Evolutionary conservation across 2,329 filamentous ascomycete genomes (phyloP).

Genomic region (Aspergillus novoparasiticus): DNA sequence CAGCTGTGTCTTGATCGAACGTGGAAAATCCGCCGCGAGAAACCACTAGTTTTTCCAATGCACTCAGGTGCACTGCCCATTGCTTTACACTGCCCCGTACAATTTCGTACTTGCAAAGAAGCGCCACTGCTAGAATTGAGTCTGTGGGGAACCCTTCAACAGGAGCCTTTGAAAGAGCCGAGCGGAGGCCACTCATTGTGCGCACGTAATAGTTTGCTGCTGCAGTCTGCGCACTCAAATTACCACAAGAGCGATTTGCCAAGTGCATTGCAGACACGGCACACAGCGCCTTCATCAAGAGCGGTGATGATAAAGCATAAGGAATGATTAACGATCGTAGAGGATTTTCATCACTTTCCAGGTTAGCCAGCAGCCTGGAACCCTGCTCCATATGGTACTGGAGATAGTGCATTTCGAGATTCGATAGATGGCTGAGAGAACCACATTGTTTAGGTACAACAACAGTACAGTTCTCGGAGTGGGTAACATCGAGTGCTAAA

Average conservation of each 20-base stretch:
- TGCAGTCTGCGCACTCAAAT: conserved; percentile 29
- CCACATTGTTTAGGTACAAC: conserved; percentile 20
- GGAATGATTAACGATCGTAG: conserved; percentile 40
- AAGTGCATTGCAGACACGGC: conserved; percentile 42
- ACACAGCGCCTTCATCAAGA: conserved; percentile 41
- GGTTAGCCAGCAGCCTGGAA: conserved; percentile 38
- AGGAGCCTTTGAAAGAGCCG: conserved; percentile 23
- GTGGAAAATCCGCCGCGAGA: conserved; percentile 35
- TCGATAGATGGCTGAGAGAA: conserved; percentile 30
- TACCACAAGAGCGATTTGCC: conserved; percentile 32
- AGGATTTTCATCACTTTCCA: conserved; percentile 40
- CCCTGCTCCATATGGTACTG: conserved; percentile 41
- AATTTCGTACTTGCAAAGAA: conserved; percentile 43
- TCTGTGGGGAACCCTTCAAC: conserved; percentile 30
- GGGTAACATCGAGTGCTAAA: background rate
- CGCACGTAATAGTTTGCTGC: conserved; percentile 37
- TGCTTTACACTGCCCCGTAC: conserved; percentile 42
- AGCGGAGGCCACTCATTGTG: conserved; percentile 37
- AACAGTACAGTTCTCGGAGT: conserved; percentile 10
- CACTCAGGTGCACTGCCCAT: conserved; percentile 41
- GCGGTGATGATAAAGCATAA: conserved; percentile 38
- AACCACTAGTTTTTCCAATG: conserved; percentile 35
- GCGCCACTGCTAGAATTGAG: conserved; percentile 36
- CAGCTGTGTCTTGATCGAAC: conserved; percentile 33
- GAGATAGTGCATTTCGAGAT: conserved; percentile 38